Percentiles rank a stretch among this genome's conserved stretches.
phyloP scores from a whole-genome alignment of 768 basidiomycete species.

The Gelatoporia subvermispora region DNA sequence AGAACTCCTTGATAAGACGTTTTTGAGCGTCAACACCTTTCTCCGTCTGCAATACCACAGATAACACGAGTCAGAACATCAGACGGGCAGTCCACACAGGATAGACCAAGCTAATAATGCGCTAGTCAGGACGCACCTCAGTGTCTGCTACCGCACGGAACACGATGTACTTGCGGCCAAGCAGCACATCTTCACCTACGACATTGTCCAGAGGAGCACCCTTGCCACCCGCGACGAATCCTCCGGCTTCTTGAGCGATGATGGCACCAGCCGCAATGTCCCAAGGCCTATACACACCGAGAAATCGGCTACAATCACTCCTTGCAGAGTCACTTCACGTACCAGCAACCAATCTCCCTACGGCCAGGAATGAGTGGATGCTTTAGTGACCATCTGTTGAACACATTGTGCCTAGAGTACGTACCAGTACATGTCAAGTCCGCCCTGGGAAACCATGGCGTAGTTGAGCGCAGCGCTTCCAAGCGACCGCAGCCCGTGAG shows the following conservation, averaged over 20 bases:
- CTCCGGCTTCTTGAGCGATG: constrained; percentile 88
- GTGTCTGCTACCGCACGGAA: constrained; percentile 65
- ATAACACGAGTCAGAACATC: background rate
- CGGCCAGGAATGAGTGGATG: constrained; percentile 3
- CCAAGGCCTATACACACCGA: constrained; percentile 52
- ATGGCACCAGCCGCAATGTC: constrained; percentile 88
- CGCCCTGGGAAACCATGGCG: constrained; percentile 83
- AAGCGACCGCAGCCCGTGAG: constrained; percentile 75
- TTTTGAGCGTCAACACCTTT: constrained; percentile 67
- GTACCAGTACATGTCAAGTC: constrained; percentile 83
- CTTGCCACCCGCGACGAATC: constrained; percentile 70
- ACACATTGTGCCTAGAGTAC: constrained; percentile 21
- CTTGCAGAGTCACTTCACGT: constrained; percentile 17
- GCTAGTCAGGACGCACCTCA: constrained; percentile 30
- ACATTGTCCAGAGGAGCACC: constrained; percentile 35
- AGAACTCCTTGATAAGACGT: constrained; percentile 81
- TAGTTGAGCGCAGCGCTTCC: constrained; percentile 85
- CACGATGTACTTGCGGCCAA: constrained; percentile 77
- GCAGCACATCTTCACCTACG: constrained; percentile 64
- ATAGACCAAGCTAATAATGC: constrained; percentile 3
- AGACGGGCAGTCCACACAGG: background rate
- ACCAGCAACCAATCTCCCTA: constrained; percentile 81
- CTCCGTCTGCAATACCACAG: constrained; percentile 38
- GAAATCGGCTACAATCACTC: background rate
- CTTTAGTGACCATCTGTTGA: constrained; percentile 30